A percentile compares a stretch with the other conserved stretches of the same genome.
These are phyloP conservation scores for Vanrija sp. DNA, from an alignment of 1,284 basidiomycete genomes.

Conservation along the genomic window DNA sequence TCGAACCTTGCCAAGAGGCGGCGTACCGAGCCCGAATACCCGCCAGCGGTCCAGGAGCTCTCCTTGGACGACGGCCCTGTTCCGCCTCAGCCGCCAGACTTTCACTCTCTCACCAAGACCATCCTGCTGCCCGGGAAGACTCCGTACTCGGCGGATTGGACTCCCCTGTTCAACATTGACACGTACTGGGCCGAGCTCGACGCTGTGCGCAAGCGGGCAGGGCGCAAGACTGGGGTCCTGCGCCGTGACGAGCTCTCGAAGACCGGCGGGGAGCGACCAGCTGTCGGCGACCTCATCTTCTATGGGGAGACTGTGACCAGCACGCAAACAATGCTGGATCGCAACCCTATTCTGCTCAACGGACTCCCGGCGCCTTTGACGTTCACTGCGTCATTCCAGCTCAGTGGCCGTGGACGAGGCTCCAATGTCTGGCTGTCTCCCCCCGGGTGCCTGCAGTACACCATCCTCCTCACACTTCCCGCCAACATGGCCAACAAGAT, in stretches of 20 bases:
- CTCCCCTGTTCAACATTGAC: slow-evolving; percentile 52
- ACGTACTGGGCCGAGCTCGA: slow-evolving; percentile 48
- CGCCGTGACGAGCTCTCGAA: slow-evolving; percentile 18
- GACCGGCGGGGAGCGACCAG: slow-evolving; percentile 16
- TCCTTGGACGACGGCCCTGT: slow-evolving; percentile 47
- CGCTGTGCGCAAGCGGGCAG: slow-evolving; percentile 31
- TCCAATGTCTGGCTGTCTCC: slow-evolving; percentile 92
- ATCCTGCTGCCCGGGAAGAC: slow-evolving; percentile 33
- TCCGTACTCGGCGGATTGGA: slow-evolving; percentile 36
- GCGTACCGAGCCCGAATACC: slow-evolving; percentile 39
- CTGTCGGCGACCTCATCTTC: slow-evolving; percentile 68
- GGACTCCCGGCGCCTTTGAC: slow-evolving; percentile 65
- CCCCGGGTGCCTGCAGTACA: slow-evolving; percentile 81
- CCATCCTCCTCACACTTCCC: slow-evolving; percentile 65
- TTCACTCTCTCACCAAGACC: slow-evolving; percentile 38
- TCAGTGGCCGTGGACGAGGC: slow-evolving; percentile 83
- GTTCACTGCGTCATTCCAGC: slow-evolving; percentile 81
- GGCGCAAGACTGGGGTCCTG: slow-evolving; percentile 31
- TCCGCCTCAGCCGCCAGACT: slow-evolving; percentile 50
- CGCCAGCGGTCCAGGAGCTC: slow-evolving; percentile 15
- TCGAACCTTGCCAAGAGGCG: slow-evolving; percentile 41
- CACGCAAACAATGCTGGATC: slow-evolving; percentile 93
- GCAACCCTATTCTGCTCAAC: slow-evolving; percentile 71
- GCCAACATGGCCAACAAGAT: slow-evolving; percentile 60
- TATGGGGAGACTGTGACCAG: slow-evolving; percentile 89